These are phyloP conservation scores for Pseudevernia furfuracea DNA, from an alignment of 495 filamentous ascomycete genomes.

Conservation along the genomic window DNA sequence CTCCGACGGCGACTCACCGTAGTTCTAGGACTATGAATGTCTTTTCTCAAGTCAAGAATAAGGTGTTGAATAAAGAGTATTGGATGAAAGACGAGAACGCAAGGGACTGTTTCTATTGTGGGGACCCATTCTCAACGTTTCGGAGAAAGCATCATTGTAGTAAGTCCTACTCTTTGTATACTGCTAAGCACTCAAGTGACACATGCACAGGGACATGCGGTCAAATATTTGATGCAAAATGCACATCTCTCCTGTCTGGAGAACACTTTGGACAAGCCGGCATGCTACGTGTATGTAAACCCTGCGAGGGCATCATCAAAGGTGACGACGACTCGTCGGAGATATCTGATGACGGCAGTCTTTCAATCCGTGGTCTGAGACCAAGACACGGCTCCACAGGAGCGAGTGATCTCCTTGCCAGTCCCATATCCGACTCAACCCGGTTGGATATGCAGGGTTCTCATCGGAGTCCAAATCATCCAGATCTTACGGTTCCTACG, in stretches of 20 bases:
- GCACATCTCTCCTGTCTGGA: conserved; percentile 81
- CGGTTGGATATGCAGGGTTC: conserved; percentile 23
- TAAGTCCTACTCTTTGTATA: conserved; percentile 31
- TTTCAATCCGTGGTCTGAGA: conserved; percentile 21
- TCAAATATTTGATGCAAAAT: conserved; percentile 96
- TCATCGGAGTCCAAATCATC: conserved; percentile 28
- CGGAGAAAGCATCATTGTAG: conserved; percentile 95
- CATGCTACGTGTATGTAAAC: conserved; percentile 83
- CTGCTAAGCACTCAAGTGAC: background rate
- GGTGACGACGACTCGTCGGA: conserved; percentile 86
- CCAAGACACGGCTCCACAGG: conserved; percentile 30
- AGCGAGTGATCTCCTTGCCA: conserved; percentile 35
- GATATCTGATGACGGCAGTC: conserved; percentile 51
- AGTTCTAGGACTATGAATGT: conserved; percentile 51
- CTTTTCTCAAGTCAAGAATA: conserved; percentile 65
- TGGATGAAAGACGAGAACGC: conserved; percentile 99
- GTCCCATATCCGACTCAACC: conserved; percentile 40
- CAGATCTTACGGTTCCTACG: conserved; percentile 36
- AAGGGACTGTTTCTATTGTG: conserved; percentile 93
- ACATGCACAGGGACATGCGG: conserved; percentile 52
- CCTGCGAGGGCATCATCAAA: conserved; percentile 88
- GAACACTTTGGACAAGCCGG: conserved; percentile 80
- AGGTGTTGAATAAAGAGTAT: conserved; percentile 84
- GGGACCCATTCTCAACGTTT: conserved; percentile 83
- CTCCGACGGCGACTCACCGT: conserved; percentile 32